Percentiles rank a stretch among this genome's conserved stretches.
These are phyloP conservation scores for Cytospora schulzeri DNA, from an alignment of 2,329 filamentous ascomycete species.

Conservation along the genomic window DNA sequence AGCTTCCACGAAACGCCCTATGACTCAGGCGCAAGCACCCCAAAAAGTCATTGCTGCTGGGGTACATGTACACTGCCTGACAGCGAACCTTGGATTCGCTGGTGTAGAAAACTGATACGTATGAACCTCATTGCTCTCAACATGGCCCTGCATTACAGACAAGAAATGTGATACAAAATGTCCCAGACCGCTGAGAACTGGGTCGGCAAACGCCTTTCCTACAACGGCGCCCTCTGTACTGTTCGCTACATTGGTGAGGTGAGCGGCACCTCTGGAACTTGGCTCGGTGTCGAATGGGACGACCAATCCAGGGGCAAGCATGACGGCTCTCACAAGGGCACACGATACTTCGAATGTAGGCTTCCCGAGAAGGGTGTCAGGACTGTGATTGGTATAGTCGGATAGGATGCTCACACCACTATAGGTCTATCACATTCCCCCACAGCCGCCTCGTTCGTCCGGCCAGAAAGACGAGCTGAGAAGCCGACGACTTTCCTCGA, in stretches of 20 bases:
- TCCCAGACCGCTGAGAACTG: slow-evolving; percentile 38
- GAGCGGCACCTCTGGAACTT: slow-evolving; percentile 72
- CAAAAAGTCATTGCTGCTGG: too few species aligned
- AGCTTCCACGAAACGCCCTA: background rate
- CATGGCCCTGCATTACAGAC: background rate
- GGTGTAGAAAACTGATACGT: background rate
- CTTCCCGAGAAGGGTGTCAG: background rate
- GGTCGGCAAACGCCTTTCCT: slow-evolving; percentile 78
- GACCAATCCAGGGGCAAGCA: slow-evolving; percentile 86
- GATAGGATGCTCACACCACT: background rate
- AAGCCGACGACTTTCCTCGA: slow-evolving; percentile 71
- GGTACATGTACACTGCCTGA: too few species aligned
- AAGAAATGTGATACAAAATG: slow-evolving; percentile 39
- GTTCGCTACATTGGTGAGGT: slow-evolving; percentile 81
- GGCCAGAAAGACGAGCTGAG: slow-evolving; percentile 73
- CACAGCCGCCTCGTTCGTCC: slow-evolving; percentile 84
- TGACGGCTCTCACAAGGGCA: slow-evolving; percentile 77
- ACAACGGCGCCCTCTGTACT: slow-evolving; percentile 76
- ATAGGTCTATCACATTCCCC: slow-evolving; percentile 62
- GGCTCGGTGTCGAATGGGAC: slow-evolving; percentile 98
- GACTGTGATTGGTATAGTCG: slow-evolving; percentile 11
- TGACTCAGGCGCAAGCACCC: background rate
- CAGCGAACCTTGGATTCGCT: too few species aligned
- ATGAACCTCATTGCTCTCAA: background rate
- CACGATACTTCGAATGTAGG: slow-evolving; percentile 81